Evolutionary conservation across 2,329 filamentous ascomycete species (phyloP).

Genomic region (Hypoxylon sp.): DNA sequence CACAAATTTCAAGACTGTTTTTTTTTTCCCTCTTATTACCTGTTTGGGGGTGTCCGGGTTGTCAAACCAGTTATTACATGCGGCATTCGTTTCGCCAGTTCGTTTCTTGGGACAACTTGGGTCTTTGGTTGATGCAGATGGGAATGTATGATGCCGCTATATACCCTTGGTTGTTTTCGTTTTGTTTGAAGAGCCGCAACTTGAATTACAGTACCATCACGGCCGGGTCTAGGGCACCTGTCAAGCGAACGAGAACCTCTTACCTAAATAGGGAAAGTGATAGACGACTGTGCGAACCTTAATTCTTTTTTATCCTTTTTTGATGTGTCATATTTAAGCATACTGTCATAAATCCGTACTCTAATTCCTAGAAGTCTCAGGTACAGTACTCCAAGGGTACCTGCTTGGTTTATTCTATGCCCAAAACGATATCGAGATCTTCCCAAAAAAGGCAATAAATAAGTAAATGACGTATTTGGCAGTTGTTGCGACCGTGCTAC

Average conservation of each 20-base stretch:
- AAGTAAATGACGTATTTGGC: constrained; percentile 21
- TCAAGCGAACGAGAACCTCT: background rate
- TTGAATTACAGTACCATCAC: constrained; percentile 4
- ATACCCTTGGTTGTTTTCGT: constrained; percentile 10
- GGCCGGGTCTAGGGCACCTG: background rate
- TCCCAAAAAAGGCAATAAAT: background rate
- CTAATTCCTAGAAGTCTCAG: too few relatives aligned
- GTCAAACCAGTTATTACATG: background rate
- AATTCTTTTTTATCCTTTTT: background rate
- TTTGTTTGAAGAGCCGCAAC: constrained; percentile 18
- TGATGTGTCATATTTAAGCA: constrained; percentile 9
- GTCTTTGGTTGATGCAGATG: background rate
- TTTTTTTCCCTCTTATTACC: background rate
- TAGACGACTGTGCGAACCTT: background rate
- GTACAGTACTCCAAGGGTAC: too few relatives aligned
- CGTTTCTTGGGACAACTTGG: background rate
- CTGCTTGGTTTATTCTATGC: constrained; percentile 5
- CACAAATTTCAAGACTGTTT: background rate
- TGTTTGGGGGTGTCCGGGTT: background rate
- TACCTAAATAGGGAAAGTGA: constrained; percentile 20
- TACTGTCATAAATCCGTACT: constrained; percentile 3
- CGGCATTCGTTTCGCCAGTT: background rate
- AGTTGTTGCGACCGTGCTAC: constrained; percentile 6
- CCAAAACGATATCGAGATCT: constrained; percentile 1
- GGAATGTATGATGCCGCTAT: background rate